Evolutionary conservation across 1,284 basidiomycete species (phyloP).

Genomic region (Ustilago trichophora): DNA sequence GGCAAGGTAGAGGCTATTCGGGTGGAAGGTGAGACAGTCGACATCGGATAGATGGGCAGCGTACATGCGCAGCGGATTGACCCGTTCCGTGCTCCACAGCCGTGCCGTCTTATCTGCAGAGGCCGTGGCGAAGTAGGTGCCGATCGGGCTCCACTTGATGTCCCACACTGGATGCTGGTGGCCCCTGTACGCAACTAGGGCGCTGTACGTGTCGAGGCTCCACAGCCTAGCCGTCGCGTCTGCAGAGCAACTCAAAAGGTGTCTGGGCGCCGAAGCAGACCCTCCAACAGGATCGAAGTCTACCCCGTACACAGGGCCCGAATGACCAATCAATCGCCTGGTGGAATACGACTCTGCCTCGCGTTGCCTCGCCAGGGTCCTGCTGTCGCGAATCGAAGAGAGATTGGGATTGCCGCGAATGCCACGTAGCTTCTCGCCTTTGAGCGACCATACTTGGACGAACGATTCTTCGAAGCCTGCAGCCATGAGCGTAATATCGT

Average conservation of each 20-base stretch:
- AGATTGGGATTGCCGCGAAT: conserved; percentile 79
- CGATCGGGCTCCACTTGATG: conserved; percentile 96
- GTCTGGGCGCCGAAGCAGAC: conserved; percentile 82
- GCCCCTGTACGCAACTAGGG: conserved; percentile 91
- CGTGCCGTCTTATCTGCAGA: conserved; percentile 93
- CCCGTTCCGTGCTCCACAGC: conserved; percentile 93
- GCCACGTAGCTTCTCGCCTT: conserved; percentile 85
- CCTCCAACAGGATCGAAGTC: conserved; percentile 91
- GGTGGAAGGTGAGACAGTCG: conserved; percentile 94
- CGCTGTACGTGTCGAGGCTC: conserved; percentile 94
- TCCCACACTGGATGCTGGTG: conserved; percentile 99
- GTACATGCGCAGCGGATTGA: conserved; percentile 87
- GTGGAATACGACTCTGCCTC: conserved; percentile 43
- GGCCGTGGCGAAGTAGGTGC: conserved; percentile 96
- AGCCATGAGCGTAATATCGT: conserved; percentile 91
- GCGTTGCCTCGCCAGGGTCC: conserved; percentile 51
- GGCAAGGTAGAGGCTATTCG: conserved; percentile 95
- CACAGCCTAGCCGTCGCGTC: conserved; percentile 91
- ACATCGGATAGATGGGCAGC: conserved; percentile 97
- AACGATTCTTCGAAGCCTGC: conserved; percentile 96
- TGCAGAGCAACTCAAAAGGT: conserved; percentile 90
- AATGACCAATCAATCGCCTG: conserved; percentile 94
- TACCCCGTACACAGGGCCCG: conserved; percentile 92
- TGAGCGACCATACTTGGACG: conserved; percentile 92
- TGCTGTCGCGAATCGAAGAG: conserved; percentile 73